Conservation (phyloP, 2,329 filamentous ascomycete genomes). For the Fusarium torulosum region DNA sequence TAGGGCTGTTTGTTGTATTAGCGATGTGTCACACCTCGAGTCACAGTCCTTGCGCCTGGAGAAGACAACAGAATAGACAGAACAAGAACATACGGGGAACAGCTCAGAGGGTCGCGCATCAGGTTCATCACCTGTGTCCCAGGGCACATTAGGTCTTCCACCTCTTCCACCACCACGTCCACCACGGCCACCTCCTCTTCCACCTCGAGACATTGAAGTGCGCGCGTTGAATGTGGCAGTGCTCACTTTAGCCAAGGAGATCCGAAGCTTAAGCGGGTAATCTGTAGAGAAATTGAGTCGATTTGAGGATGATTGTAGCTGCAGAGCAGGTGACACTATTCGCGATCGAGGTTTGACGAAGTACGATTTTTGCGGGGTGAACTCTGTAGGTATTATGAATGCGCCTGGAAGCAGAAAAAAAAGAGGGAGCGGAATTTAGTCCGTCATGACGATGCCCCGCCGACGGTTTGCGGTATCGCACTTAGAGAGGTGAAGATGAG, state of each 20-base stretch:
- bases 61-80: neutral
- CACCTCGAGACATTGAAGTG: conserved; percentile 64
- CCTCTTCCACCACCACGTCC: conserved; percentile 62
- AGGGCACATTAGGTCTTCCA: conserved; percentile 63
- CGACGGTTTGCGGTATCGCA: neutral
- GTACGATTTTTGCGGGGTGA: conserved; percentile 45
- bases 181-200: conserved; percentile 65
- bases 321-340: conserved; percentile 2
- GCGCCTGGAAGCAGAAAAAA: conserved; percentile 18
- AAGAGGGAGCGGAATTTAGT: conserved; percentile 36
- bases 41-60: neutral
- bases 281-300: neutral
- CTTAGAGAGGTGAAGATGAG: neutral
- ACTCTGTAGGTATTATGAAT: conserved; percentile 22
- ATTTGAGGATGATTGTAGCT: neutral
- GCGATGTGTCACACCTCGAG: conserved; percentile 9
- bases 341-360: conserved; percentile 32
- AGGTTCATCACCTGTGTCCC: conserved; percentile 66
- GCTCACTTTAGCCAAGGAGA: neutral
- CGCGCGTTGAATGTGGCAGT: neutral
- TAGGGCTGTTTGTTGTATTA: conserved; percentile 58
- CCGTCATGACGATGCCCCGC: conserved; percentile 38
- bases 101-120: conserved; percentile 70
- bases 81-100: conserved; percentile 63
- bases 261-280: neutral